A percentile compares a stretch with the other conserved stretches of the same genome.
These are phyloP conservation scores for Trametes coccinea DNA, from an alignment of 768 basidiomycete species.

Conservation along the genomic window DNA sequence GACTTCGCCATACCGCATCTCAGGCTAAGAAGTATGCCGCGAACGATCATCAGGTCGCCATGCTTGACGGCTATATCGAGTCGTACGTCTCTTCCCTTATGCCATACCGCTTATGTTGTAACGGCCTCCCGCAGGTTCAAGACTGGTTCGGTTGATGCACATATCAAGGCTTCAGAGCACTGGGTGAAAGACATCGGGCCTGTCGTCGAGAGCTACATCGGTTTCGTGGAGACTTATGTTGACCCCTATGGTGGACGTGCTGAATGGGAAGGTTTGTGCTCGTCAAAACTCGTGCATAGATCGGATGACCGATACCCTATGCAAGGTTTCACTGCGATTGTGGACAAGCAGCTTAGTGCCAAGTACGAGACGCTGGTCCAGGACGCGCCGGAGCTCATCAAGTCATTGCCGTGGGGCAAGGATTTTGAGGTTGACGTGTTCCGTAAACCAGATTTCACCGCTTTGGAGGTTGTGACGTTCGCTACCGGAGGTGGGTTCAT, in stretches of 20 bases:
- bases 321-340: conserved; percentile 82
- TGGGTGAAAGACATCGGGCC: conserved; percentile 91
- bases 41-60: conserved; percentile 68
- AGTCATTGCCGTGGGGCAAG: conserved; percentile 79
- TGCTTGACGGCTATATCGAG: conserved; percentile 78
- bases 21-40: conserved; percentile 75
- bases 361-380: conserved; percentile 81
- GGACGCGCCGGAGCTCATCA: conserved; percentile 75
- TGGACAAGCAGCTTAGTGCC: conserved; percentile 79
- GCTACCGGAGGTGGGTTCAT: conserved; percentile 69
- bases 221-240: conserved; percentile 78
- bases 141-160: conserved; percentile 76
- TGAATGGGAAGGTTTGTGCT: conserved; percentile 78
- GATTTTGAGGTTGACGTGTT: conserved; percentile 56
- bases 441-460: conserved; percentile 86
- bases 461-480: conserved; percentile 79
- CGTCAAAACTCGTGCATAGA: neutral
- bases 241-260: conserved; percentile 91
- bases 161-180: conserved; percentile 71
- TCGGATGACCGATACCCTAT: neutral
- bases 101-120: no score
- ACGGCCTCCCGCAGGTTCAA: conserved; percentile 52
- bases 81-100: conserved; percentile 49
- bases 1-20: neutral
- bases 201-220: conserved; percentile 86